phyloP scores from a whole-genome alignment of 768 basidiomycete genomes.

The Krasilnikovozyma curviuscula region DNA sequence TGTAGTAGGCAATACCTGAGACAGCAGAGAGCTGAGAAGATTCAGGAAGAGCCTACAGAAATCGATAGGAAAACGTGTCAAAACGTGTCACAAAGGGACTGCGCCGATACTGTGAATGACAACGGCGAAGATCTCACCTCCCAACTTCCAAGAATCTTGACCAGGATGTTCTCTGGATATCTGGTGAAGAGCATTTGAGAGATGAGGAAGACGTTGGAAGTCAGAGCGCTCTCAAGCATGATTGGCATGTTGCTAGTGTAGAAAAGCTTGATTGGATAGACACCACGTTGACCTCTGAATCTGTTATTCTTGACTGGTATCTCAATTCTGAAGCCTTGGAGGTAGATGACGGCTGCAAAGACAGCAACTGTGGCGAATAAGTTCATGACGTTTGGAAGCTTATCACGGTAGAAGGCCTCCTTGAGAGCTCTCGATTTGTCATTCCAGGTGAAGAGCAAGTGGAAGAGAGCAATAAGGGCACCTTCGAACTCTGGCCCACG shows the following conservation, averaged over 20 bases:
- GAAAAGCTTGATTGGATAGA: constrained; percentile 94
- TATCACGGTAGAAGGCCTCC: constrained; percentile 94
- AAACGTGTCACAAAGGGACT: not conserved
- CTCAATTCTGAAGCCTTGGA: constrained; percentile 96
- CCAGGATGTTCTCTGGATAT: constrained; percentile 79
- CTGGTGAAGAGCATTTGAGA: constrained; percentile 84
- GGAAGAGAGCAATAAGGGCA: constrained; percentile 88
- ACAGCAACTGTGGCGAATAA: constrained; percentile 76
- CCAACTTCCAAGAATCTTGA: constrained; percentile 86
- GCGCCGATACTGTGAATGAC: not conserved
- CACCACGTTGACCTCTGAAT: constrained; percentile 87
- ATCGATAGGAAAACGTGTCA: constrained; percentile 60
- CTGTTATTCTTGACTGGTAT: constrained; percentile 94
- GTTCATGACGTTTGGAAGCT: constrained; percentile 96
- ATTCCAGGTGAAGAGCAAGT: constrained; percentile 92
- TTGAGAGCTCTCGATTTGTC: constrained; percentile 92
- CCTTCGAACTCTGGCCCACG: constrained; percentile 97
- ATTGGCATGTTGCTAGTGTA: constrained; percentile 99
- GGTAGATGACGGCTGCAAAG: constrained; percentile 88
- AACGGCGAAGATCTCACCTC: constrained; percentile 45
- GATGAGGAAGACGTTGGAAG: constrained; percentile 85
- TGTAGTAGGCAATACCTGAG: constrained; percentile 90
- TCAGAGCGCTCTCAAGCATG: constrained; percentile 89
- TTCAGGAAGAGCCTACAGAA: constrained; percentile 65
- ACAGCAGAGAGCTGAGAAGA: constrained; percentile 76